Evolutionary conservation across 257 asterid genomes (phyloP).

Genomic region (Catharanthus roseus): DNA sequence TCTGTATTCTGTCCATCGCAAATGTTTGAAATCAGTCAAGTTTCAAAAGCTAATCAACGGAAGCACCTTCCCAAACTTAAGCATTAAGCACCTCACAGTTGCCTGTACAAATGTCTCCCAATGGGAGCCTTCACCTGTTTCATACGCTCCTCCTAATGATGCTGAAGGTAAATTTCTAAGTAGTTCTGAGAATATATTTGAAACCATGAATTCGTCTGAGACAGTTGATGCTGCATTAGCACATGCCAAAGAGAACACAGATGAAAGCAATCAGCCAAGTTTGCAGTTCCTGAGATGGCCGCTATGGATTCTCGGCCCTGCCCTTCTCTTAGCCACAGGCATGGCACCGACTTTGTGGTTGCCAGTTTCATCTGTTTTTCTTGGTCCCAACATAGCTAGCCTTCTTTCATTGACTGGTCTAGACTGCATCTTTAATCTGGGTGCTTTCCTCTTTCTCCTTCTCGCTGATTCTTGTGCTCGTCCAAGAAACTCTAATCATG

Average conservation of each 20-base stretch:
- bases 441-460: conserved; percentile 84
- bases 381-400: conserved; percentile 92
- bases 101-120: conserved; percentile 46
- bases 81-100: conserved; percentile 13
- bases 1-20: conserved; percentile 26
- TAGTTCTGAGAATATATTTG: conserved; percentile 47
- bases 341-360: conserved; percentile 90
- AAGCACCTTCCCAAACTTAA: conserved; percentile 12
- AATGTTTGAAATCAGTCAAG: conserved; percentile 25
- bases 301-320: conserved; percentile 81
- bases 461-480: conserved; percentile 82
- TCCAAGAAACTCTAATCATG: conserved; percentile 19
- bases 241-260: conserved; percentile 29
- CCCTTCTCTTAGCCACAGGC: conserved; percentile 70
- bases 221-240: conserved; percentile 30
- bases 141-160: conserved; percentile 40
- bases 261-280: conserved; percentile 19
- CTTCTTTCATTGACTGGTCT: conserved; percentile 87
- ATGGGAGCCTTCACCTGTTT: conserved; percentile 68
- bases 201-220: conserved; percentile 40
- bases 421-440: conserved; percentile 92
- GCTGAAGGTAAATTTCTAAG: conserved; percentile 34
- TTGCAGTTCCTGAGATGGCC: conserved; percentile 47
- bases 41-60: conserved; percentile 26
- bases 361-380: conserved; percentile 73